A percentile compares a stretch with the other conserved stretches of the same genome.
phyloP scores from a whole-genome alignment of 257 asterid species.

The Linderniella brevidens region DNA sequence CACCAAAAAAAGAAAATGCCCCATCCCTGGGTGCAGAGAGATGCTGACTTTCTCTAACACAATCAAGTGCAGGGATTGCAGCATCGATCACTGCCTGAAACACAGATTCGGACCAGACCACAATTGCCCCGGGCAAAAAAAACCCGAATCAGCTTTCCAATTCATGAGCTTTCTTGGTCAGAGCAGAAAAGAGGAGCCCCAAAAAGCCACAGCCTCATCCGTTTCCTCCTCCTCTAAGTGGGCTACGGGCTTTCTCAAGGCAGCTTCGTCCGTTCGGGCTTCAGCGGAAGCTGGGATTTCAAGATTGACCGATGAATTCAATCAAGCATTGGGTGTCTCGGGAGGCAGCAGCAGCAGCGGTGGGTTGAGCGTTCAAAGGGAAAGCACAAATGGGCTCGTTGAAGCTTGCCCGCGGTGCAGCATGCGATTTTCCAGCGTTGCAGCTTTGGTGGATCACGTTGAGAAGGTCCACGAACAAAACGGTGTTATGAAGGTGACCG shows the following conservation, averaged over 20 bases:
- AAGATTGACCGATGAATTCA: conserved; percentile 52
- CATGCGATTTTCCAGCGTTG: conserved; percentile 38
- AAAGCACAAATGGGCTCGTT: conserved; percentile 25
- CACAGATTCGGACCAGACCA: conserved; percentile 91
- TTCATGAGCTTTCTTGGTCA: conserved; percentile 43
- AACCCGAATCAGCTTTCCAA: conserved; percentile 32
- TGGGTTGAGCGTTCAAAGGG: conserved; percentile 7
- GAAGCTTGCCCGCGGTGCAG: conserved; percentile 78
- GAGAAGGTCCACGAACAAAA: conserved; percentile 65
- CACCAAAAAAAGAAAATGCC: conserved; percentile 80
- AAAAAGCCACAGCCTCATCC: conserved; percentile 14
- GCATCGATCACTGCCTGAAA: conserved; percentile 67
- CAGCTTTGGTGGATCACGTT: conserved; percentile 71
- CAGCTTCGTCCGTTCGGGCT: conserved; percentile 57
- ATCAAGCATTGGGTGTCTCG: conserved; percentile 20
- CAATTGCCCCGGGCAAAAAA: conserved; percentile 74
- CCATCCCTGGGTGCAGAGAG: conserved; percentile 77
- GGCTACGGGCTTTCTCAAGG: conserved; percentile 38
- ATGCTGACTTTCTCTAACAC: conserved; percentile 73
- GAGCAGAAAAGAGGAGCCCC: conserved; percentile 31
- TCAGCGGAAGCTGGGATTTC: conserved; percentile 70
- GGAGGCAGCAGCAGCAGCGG: conserved; percentile 13
- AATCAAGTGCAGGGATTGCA: conserved; percentile 73
- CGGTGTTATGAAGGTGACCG: conserved; percentile 62
- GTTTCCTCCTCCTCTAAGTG: conserved; percentile 48